A percentile compares a stretch with the other conserved stretches of the same genome.
Conservation (phyloP, 495 filamentous ascomycete genomes). For the Barbatosphaeria neglecta region DNA sequence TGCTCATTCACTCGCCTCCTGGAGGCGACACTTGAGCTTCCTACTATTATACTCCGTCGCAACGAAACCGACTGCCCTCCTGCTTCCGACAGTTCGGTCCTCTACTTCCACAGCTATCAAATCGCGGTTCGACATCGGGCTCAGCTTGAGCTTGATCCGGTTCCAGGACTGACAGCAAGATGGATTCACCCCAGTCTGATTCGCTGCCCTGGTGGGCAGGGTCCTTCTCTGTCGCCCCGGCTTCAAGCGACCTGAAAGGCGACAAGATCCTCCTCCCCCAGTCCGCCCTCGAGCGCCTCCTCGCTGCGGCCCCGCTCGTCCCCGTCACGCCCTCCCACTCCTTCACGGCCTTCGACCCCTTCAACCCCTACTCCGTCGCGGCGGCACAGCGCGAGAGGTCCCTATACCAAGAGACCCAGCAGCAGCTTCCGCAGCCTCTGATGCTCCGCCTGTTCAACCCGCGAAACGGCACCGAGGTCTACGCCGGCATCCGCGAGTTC, state of each 20-base stretch:
- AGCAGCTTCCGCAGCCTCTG: slow-evolving; percentile 83
- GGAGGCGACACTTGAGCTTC: too few species aligned
- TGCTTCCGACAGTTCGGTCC: too few species aligned
- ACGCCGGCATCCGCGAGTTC: slow-evolving; percentile 91
- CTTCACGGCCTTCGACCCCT: slow-evolving; percentile 60
- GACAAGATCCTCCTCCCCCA: slow-evolving; percentile 94
- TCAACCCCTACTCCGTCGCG: slow-evolving; percentile 63
- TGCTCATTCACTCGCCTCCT: too few species aligned
- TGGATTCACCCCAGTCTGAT: slow-evolving; percentile 26
- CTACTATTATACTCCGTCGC: too few species aligned
- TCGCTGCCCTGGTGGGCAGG: slow-evolving; percentile 44
- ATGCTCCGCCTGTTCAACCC: slow-evolving; percentile 88
- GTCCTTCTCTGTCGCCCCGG: slow-evolving; percentile 34
- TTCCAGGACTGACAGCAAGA: too few species aligned
- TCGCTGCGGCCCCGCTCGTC: slow-evolving; percentile 57
- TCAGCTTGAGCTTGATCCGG: too few species aligned
- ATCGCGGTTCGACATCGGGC: too few species aligned
- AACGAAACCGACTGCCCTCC: too few species aligned
- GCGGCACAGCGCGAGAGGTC: slow-evolving; percentile 51
- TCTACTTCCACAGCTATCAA: too few species aligned
- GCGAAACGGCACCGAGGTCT: slow-evolving; percentile 64
- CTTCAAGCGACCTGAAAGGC: slow-evolving; percentile 47
- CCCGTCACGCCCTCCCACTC: slow-evolving; percentile 21
- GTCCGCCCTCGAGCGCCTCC: slow-evolving; percentile 81
- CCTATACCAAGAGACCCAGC: slow-evolving; percentile 45